These are phyloP conservation scores for Termitomyces sp. DNA, from an alignment of 768 basidiomycete species.

Conservation along the genomic window DNA sequence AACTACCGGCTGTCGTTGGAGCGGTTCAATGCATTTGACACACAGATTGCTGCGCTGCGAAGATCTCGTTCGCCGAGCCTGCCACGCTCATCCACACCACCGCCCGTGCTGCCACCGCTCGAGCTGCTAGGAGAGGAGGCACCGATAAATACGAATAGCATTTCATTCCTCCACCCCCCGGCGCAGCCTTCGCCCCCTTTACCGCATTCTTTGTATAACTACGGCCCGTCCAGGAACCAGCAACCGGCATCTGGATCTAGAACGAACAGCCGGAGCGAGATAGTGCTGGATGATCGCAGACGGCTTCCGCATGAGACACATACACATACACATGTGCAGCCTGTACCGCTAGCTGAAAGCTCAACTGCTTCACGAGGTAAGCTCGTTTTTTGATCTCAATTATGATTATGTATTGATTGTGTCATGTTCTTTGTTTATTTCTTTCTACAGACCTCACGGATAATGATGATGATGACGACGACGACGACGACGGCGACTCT, in stretches of 20 bases:
- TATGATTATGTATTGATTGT: background rate
- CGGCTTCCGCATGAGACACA: constrained; percentile 7
- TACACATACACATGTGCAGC: background rate
- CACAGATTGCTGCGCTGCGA: constrained; percentile 46
- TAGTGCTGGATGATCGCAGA: constrained; percentile 4
- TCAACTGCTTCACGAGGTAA: constrained; percentile 5
- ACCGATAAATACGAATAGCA: constrained; percentile 10
- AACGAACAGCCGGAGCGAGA: constrained; percentile 6
- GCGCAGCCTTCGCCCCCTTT: constrained; percentile 18
- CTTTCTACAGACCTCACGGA: background rate
- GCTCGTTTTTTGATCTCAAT: background rate
- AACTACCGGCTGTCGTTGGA: constrained; percentile 41
- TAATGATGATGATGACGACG: no score
- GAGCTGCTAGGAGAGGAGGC: constrained; percentile 20
- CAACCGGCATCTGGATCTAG: constrained; percentile 1
- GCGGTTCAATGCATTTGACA: constrained; percentile 52
- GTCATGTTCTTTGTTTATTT: background rate
- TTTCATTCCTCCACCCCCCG: constrained; percentile 21
- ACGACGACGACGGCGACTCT: background rate
- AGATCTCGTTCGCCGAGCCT: constrained; percentile 28
- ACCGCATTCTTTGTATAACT: constrained; percentile 13
- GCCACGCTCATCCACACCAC: constrained; percentile 23
- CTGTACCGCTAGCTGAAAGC: background rate
- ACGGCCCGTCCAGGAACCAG: constrained; percentile 10
- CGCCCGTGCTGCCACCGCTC: constrained; percentile 33